Conservation (phyloP, 108 stramenopile genomes). For the Stephanodiscus minutulus region DNA sequence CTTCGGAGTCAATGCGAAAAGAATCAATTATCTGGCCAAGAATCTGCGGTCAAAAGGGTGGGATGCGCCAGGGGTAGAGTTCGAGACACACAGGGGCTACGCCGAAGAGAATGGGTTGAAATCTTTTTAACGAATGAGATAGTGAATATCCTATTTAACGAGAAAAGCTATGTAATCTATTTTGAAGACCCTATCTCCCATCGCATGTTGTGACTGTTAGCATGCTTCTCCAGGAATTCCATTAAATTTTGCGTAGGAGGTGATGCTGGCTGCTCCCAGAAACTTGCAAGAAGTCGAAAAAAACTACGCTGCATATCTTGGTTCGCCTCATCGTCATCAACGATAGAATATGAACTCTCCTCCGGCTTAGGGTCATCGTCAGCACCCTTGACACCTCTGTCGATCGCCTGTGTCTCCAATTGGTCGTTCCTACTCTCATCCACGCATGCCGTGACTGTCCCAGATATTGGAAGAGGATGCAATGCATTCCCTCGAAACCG, state of each 20-base stretch:
- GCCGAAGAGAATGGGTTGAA: slow-evolving; percentile 63
- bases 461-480: slow-evolving; percentile 74
- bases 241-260: slow-evolving; percentile 13
- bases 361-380: not conserved
- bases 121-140: slow-evolving; percentile 16
- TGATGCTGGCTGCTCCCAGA: slow-evolving; percentile 25
- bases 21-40: slow-evolving; percentile 78
- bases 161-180: not conserved
- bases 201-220: slow-evolving; percentile 28
- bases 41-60: slow-evolving; percentile 66
- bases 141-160: not conserved
- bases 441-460: slow-evolving; percentile 34
- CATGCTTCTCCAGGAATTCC: slow-evolving; percentile 36
- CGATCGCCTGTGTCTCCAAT: slow-evolving; percentile 34
- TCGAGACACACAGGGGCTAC: slow-evolving; percentile 72
- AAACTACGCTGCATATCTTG: slow-evolving; percentile 35
- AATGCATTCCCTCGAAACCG: slow-evolving; percentile 57
- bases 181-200: slow-evolving; percentile 10
- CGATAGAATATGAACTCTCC: not conserved
- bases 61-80: slow-evolving; percentile 74
- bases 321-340: slow-evolving; percentile 42
- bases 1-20: slow-evolving; percentile 84
- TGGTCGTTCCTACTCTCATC: not conserved
- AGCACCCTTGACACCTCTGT: not conserved
- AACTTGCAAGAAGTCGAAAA: slow-evolving; percentile 32